Conservation (phyloP, 495 filamentous ascomycete genomes). For the Viridothelium virens region DNA sequence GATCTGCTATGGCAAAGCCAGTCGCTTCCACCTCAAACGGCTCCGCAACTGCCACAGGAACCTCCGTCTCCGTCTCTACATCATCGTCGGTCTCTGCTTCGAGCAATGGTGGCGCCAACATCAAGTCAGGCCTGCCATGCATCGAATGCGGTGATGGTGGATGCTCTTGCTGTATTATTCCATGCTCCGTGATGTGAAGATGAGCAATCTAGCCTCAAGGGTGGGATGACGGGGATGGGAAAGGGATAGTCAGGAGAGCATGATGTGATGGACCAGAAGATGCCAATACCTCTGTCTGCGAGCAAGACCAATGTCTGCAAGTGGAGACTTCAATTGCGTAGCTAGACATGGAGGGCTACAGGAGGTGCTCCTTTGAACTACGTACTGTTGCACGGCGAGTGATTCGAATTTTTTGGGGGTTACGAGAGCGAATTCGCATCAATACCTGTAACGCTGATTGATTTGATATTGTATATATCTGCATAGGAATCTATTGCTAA, state of each 20-base stretch:
- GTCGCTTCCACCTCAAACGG: neutral
- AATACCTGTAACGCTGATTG: neutral
- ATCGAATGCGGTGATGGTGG: conserved; percentile 10
- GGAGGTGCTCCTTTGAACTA: neutral
- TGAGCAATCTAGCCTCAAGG: neutral
- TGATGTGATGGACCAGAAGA: neutral
- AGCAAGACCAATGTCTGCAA: neutral
- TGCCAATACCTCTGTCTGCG: neutral
- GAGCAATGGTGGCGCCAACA: neutral
- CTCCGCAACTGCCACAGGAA: neutral
- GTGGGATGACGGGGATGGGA: neutral
- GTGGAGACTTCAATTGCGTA: neutral
- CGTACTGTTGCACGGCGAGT: neutral
- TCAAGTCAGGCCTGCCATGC: conserved; percentile 2
- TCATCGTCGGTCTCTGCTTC: neutral
- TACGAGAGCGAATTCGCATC: neutral
- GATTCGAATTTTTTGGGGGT: neutral
- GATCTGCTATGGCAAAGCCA: neutral
- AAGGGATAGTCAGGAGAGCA: no score
- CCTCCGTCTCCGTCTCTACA: neutral
- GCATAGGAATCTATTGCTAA: no score
- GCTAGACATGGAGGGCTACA: neutral
- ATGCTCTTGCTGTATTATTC: neutral
- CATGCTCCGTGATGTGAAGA: conserved; percentile 3
- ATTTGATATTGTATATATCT: neutral